These are phyloP conservation scores for Neurospora sp. DNA, from an alignment of 495 filamentous ascomycete genomes.

Conservation along the genomic window DNA sequence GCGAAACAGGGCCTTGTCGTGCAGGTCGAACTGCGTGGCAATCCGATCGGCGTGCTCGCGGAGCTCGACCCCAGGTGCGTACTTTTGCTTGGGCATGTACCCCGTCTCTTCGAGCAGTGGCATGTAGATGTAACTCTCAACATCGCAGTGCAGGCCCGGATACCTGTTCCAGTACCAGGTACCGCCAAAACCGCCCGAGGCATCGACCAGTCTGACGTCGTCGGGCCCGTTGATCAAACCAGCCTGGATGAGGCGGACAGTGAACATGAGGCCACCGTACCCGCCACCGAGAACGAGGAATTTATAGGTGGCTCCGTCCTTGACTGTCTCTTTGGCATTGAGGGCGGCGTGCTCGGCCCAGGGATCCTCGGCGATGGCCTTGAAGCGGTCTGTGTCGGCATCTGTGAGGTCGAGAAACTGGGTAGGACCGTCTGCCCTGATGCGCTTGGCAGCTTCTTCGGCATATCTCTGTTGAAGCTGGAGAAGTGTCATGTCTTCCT, in stretches of 20 bases:
- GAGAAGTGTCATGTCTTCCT: conserved; percentile 16
- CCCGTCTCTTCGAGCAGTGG: conserved; percentile 52
- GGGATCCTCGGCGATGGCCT: conserved; percentile 29
- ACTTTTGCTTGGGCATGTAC: conserved; percentile 41
- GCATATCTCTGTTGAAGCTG: conserved; percentile 29
- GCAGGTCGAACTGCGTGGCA: conserved; percentile 33
- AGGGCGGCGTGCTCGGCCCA: conserved; percentile 35
- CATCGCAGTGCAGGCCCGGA: conserved; percentile 40
- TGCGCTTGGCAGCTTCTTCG: conserved; percentile 37
- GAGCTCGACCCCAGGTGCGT: conserved; percentile 35
- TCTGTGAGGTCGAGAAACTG: conserved; percentile 31
- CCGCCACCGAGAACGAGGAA: conserved; percentile 44
- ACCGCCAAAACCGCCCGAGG: conserved; percentile 40
- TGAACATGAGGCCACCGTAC: conserved; percentile 37
- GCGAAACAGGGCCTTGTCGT: conserved; percentile 38
- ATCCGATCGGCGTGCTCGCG: conserved; percentile 32
- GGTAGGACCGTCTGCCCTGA: conserved; percentile 27
- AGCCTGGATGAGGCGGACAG: conserved; percentile 39
- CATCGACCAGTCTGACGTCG: conserved; percentile 41
- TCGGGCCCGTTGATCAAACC: conserved; percentile 27
- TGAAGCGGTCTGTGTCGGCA: conserved; percentile 21
- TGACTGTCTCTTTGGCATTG: conserved; percentile 20
- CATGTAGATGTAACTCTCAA: conserved; percentile 43
- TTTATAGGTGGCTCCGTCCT: conserved; percentile 24
- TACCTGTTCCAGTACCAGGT: conserved; percentile 51